These are phyloP conservation scores for Monilinia polystroma DNA, from an alignment of 2,329 filamentous ascomycete species.

Conservation along the genomic window DNA sequence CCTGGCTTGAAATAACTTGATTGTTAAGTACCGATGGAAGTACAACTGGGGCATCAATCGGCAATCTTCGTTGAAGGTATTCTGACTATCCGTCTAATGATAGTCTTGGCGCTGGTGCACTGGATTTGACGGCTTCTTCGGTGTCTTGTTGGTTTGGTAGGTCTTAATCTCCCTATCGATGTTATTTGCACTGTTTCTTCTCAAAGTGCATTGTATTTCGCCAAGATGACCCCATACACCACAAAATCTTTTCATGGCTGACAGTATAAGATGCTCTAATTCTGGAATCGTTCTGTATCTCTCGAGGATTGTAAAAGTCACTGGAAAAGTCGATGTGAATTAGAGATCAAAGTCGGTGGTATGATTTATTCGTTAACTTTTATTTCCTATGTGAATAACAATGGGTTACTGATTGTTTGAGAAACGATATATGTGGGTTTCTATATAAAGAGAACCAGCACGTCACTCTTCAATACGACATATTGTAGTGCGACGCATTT, in stretches of 20 bases:
- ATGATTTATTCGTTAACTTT: background rate
- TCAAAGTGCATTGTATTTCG: background rate
- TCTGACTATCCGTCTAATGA: background rate
- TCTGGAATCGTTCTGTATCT: too few species aligned
- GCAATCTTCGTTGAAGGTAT: background rate
- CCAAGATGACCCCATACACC: fast-evolving
- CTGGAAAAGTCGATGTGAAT: too few species aligned
- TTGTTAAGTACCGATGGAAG: background rate
- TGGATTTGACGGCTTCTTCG: background rate
- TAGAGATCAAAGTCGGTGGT: background rate
- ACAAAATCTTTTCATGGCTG: background rate
- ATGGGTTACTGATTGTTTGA: too few species aligned
- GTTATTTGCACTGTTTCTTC: background rate
- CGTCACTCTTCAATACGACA: background rate
- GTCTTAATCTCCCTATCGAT: background rate
- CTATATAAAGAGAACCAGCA: too few species aligned
- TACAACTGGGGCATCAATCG: background rate
- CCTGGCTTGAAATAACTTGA: background rate
- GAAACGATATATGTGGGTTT: background rate
- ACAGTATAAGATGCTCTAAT: background rate
- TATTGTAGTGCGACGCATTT: background rate
- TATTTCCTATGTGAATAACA: background rate
- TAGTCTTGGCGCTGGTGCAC: too few species aligned
- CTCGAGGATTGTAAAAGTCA: background rate
- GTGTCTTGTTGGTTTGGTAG: background rate